These are phyloP conservation scores for Morella rubra DNA, from an alignment of 306 rosid species.

Conservation along the genomic window DNA sequence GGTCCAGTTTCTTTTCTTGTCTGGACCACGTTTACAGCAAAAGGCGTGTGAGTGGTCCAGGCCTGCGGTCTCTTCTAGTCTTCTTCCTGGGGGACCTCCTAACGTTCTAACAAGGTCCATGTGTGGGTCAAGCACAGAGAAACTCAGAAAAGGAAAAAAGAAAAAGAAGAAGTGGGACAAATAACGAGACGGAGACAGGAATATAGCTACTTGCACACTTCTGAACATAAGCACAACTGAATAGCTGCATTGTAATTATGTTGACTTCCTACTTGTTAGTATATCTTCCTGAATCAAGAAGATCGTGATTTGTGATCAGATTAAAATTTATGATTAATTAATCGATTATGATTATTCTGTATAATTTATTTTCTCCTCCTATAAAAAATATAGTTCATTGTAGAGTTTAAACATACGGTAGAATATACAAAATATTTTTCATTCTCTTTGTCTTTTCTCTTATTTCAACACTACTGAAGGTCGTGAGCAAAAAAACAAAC, in stretches of 20 bases:
- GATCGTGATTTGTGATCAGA: too few relatives aligned
- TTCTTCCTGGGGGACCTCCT: neutral
- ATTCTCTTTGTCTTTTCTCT: too few relatives aligned
- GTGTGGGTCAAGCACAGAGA: neutral
- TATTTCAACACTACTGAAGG: too few relatives aligned
- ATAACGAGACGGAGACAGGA: neutral
- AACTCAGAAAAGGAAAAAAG: too few relatives aligned
- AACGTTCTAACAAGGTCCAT: neutral
- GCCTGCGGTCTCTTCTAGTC: neutral
- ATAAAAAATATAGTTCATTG: too few relatives aligned
- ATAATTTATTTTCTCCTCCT: too few relatives aligned
- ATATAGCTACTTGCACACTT: neutral
- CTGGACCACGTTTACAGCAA: slow-evolving; percentile 45
- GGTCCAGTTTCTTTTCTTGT: slow-evolving; percentile 30
- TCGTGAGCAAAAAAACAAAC: neutral
- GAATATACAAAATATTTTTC: too few relatives aligned
- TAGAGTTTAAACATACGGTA: too few relatives aligned
- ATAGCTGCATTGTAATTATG: neutral
- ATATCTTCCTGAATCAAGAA: too few relatives aligned
- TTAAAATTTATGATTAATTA: too few relatives aligned
- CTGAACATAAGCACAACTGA: neutral
- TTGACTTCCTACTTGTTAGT: neutral
- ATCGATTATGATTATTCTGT: too few relatives aligned
- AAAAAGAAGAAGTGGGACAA: neutral
- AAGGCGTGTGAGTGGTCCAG: slow-evolving; percentile 30